These are phyloP conservation scores for Schizopora paradoxa DNA, from an alignment of 1,284 basidiomycete genomes.

Conservation along the genomic window DNA sequence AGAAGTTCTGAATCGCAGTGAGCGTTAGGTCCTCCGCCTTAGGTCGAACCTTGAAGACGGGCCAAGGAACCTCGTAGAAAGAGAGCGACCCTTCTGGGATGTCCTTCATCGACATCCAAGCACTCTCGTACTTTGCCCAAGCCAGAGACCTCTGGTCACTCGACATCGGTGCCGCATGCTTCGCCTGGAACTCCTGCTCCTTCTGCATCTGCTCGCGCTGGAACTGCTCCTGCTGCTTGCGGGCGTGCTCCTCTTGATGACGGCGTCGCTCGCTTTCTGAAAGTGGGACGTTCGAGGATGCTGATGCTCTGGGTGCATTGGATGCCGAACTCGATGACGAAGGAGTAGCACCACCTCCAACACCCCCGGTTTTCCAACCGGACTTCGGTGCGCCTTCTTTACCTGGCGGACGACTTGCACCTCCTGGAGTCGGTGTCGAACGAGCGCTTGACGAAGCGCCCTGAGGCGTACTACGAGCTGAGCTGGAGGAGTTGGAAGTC, in stretches of 20 bases:
- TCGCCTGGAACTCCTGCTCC: constrained; percentile 33
- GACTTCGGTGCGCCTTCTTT: neutral
- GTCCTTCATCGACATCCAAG: constrained; percentile 45
- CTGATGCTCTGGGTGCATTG: constrained; percentile 11
- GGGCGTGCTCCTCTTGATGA: constrained; percentile 50
- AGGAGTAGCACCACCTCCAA: constrained; percentile 20
- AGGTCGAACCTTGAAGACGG: constrained; percentile 50
- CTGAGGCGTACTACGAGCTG: neutral
- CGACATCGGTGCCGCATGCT: constrained; percentile 37
- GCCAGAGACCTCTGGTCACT: constrained; percentile 48
- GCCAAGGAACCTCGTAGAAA: constrained; percentile 54
- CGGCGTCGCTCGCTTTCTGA: constrained; percentile 47
- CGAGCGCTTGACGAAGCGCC: constrained; percentile 1
- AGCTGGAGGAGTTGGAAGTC: constrained; percentile 1
- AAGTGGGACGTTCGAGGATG: constrained; percentile 19
- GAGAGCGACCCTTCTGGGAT: constrained; percentile 14
- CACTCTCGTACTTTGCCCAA: constrained; percentile 51
- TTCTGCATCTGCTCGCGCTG: constrained; percentile 48
- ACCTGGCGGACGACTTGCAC: neutral
- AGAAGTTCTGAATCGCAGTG: constrained; percentile 49
- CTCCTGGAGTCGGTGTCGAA: neutral
- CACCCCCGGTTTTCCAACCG: neutral
- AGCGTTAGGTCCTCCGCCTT: constrained; percentile 54
- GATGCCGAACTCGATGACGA: constrained; percentile 18
- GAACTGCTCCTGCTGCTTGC: constrained; percentile 54